Evolutionary conservation across 2,329 filamentous ascomycete species (phyloP), one percentile per base, ranked within the genome.

Genomic region (Colletotrichum trifolii): DNA sequence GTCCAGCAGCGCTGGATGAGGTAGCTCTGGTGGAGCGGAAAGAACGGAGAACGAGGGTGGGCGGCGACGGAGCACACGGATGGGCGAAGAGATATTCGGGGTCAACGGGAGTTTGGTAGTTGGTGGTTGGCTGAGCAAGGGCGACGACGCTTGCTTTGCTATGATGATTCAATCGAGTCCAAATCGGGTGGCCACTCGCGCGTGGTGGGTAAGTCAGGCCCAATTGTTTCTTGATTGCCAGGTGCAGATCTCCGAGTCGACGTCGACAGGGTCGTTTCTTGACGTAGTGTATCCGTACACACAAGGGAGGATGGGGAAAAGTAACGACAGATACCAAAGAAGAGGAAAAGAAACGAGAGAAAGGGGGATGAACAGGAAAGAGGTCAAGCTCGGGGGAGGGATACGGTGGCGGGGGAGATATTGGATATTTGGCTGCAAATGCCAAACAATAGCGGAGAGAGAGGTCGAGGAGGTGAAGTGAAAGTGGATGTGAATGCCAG

Each of bases 351-450:
- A 48, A 55, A 38, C 8, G 46, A 49, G 38, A 50, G 42, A 48
- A 33, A 48, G 54, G 36, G 45, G 49, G 12, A 57, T 40, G 25
- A 36, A 48, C 17, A 25, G 38, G 36, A 45, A 36, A 38, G 39
- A 8, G 36, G 33, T 11, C 33, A 59, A 15, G 42, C 38, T 54
- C n/a, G 15, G 40, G 13, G 36, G 39, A 45, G 53, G 56, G 46
- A 47, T 50, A 52, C 53, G 47, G 46, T 61, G 62, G 58, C 62
- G 58, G 58, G 42, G 45, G 40, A 62, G 62, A 56, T 65, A 65
- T 65, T 65, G 62, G 52, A 65, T 62, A 56, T 62, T 65, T 65
- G 62, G 58, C 58, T 48, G 58, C 58, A 38, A 53, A 62, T 65
- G 58, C 62, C 62, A 65, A 56, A 65, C 62, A 61, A 61, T 47